Evolutionary conservation across 306 rosid species (phyloP).

Genomic region (Cyclanthera cordifolia): DNA sequence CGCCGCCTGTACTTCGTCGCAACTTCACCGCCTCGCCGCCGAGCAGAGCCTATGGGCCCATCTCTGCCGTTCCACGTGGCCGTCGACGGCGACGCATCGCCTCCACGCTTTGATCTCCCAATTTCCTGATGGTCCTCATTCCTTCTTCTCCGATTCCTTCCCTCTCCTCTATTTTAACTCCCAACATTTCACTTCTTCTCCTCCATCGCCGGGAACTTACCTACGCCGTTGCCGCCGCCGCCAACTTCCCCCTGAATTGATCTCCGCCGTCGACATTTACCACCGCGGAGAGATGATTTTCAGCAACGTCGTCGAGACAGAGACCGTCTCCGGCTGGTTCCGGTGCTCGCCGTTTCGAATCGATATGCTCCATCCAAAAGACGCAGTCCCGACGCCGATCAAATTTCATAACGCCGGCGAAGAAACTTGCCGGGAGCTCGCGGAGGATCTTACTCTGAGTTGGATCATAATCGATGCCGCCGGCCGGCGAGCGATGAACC

Average conservation of each 20-base stretch:
- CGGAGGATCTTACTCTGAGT: slow-evolving; percentile 34
- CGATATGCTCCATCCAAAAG: slow-evolving; percentile 54
- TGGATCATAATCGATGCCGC: slow-evolving; percentile 55
- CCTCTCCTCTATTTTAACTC: slow-evolving; percentile 16
- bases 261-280: slow-evolving; percentile 61
- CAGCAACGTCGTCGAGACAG: slow-evolving; percentile 52
- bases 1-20: slow-evolving; percentile 36
- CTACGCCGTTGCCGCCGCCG: neutral
- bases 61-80: slow-evolving; percentile 62
- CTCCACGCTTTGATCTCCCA: slow-evolving; percentile 31
- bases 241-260: slow-evolving; percentile 19
- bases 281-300: slow-evolving; percentile 26
- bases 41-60: slow-evolving; percentile 36
- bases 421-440: slow-evolving; percentile 20
- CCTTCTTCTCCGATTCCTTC: slow-evolving; percentile 56
- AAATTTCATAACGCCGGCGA: slow-evolving; percentile 16
- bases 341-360: slow-evolving; percentile 58
- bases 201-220: neutral
- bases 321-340: slow-evolving; percentile 61
- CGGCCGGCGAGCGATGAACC: slow-evolving; percentile 42
- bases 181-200: neutral
- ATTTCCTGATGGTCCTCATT: slow-evolving; percentile 37
- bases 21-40: slow-evolving; percentile 34
- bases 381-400: slow-evolving; percentile 38
- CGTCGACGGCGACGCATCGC: slow-evolving; percentile 43